Percentiles rank a stretch among this genome's conserved stretches.
These are phyloP conservation scores for Yamadazyma friedrichii DNA, from an alignment of 1,139 yeast genomes.

Conservation along the genomic window DNA sequence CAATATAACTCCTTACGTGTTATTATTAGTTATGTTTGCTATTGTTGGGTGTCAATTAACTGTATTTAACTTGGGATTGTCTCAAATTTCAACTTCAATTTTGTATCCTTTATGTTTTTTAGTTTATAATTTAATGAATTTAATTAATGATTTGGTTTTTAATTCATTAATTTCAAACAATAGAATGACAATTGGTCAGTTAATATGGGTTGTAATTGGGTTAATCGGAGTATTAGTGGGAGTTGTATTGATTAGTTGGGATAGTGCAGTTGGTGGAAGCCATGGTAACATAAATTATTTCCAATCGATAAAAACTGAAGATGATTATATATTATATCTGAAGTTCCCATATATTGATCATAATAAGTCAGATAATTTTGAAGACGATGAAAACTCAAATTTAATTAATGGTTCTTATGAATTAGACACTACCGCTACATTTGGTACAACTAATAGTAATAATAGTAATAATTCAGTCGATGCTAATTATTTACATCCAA, in stretches of 20 bases:
- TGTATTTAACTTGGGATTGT: conserved; percentile 72
- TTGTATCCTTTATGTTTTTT: conserved; percentile 85
- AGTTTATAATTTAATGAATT: conserved; percentile 72
- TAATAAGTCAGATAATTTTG: background rate
- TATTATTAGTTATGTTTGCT: conserved; percentile 57
- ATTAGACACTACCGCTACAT: conserved; percentile 9
- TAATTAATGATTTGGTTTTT: conserved; percentile 68
- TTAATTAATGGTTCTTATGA: conserved; percentile 9
- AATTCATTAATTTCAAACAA: conserved; percentile 31
- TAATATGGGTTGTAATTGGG: conserved; percentile 38
- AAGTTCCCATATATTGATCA: conserved; percentile 23
- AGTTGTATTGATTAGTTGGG: conserved; percentile 45
- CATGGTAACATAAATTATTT: background rate
- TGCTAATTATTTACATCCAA: conserved; percentile 9
- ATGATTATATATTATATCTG: conserved; percentile 19
- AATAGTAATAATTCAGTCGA: conserved; percentile 1
- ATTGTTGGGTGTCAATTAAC: conserved; percentile 75
- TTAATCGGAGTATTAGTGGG: conserved; percentile 40
- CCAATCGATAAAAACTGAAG: conserved; percentile 13
- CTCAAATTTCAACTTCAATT: conserved; percentile 71
- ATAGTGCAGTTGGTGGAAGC: conserved; percentile 31
- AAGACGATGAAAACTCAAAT: conserved; percentile 8
- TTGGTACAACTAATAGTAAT: conserved; percentile 3
- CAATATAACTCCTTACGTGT: conserved; percentile 40
- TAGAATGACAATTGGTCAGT: conserved; percentile 29